A percentile compares a stretch with the other conserved stretches of the same genome.
These are phyloP conservation scores for Globisporangium emineosum DNA, from an alignment of 352 stramenopile species.

Conservation along the genomic window DNA sequence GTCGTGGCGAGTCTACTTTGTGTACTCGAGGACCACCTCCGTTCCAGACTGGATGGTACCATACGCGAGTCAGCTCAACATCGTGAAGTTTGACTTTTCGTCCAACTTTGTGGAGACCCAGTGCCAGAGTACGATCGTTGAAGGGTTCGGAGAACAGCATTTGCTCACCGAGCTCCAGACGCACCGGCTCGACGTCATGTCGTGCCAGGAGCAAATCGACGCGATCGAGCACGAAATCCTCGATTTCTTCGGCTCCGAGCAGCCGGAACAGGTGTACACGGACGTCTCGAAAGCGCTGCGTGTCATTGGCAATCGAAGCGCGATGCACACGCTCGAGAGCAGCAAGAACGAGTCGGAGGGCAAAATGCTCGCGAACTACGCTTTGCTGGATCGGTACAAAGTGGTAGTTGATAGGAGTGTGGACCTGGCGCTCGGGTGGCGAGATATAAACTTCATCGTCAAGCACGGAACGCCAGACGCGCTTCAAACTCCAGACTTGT, in stretches of 20 bases:
- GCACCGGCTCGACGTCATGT: conserved; percentile 40
- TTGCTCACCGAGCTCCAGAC: conserved; percentile 48
- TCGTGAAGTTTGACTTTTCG: conserved; percentile 50
- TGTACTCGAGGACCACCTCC: conserved; percentile 34
- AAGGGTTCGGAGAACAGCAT: conserved; percentile 29
- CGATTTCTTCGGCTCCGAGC: conserved; percentile 49
- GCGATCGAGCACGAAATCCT: conserved; percentile 60
- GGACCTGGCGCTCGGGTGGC: conserved; percentile 35
- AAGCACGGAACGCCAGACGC: neutral
- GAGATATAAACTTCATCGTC: conserved; percentile 23
- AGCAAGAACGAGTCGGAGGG: conserved; percentile 32
- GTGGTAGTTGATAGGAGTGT: conserved; percentile 28
- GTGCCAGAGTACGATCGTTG: conserved; percentile 30
- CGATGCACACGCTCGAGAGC: conserved; percentile 39
- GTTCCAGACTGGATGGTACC: conserved; percentile 37
- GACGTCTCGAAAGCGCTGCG: conserved; percentile 53
- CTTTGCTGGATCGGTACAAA: conserved; percentile 22
- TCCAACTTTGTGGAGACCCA: conserved; percentile 28
- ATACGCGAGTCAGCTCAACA: conserved; percentile 35
- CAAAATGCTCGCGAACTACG: conserved; percentile 35
- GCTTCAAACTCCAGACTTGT: neutral
- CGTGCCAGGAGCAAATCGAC: conserved; percentile 53
- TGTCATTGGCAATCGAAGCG: conserved; percentile 57
- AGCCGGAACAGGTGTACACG: conserved; percentile 32
- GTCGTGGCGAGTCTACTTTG: conserved; percentile 40